Base-by-base conservation (phyloP, 2,329 filamentous ascomycete species). In the Fusarium brachygibbosum region DNA sequence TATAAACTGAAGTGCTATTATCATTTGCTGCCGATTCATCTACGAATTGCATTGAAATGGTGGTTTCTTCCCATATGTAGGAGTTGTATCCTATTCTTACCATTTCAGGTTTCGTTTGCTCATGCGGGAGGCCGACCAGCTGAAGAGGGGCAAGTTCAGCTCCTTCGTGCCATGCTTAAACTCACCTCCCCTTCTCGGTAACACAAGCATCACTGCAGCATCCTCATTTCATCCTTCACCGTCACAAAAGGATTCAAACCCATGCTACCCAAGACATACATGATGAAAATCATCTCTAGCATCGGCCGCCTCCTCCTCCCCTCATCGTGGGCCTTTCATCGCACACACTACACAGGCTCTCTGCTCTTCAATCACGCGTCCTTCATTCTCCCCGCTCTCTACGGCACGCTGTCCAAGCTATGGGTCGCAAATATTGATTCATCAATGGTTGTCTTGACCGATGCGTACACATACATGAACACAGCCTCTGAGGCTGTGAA, bases 401-500 rank as follows among this genome's bases (percentile, higher is more conserved):
- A 93, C 72, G 78, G 79, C 34, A 93, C 90, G 0, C 83, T 93
- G 0, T 86, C 86, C 49, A 93, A 93, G 73, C 82, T 92, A 19
- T 93, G 90, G 91, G 85, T 93, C 4, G 89, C 90, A 4, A 85
- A 85, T 56, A 91, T 93, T 57, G 88, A 92, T 75, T 78, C 86
- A 0, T 86, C 83, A 2, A 75, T 78, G 68, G 77, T 80, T 10
- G 77, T 78, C 3, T 78, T 78, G 10, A 79, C 77, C 5, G 78
- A 80, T 12, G 81, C 85, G 0, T 92, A 91, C 76, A 92, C 89
- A 0, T 93, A 93, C 76, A 91, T 93, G 62, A 84, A 86, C 21
- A 85, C 88, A 1, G 82, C 92, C 0, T 86, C 85, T 2, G 88
- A 93, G 74, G 89, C 92, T 0, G 77, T 93, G 17, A 93, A 93